Percentiles rank a stretch among this genome's conserved stretches.
Conservation (phyloP, 495 filamentous ascomycete species). For the Talaromyces stipitatus region DNA sequence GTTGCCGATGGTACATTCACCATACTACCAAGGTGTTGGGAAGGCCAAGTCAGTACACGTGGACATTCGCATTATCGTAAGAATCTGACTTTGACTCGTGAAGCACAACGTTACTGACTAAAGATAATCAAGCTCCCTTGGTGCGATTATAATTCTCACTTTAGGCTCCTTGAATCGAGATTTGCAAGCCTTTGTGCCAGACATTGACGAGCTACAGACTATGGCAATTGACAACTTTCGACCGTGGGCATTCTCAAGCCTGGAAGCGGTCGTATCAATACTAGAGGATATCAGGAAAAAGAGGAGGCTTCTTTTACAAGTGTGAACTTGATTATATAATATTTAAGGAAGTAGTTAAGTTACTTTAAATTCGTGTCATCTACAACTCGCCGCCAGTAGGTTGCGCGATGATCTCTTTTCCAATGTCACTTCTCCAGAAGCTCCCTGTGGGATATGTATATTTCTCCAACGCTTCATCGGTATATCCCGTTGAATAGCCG, state of each 20-base stretch:
- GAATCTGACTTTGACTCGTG: not conserved
- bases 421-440: conserved; percentile 9
- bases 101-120: not conserved
- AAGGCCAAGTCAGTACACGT: conserved; percentile 5
- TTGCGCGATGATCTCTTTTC: conserved; percentile 3
- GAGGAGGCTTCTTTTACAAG: conserved; percentile 5
- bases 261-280: conserved; percentile 3
- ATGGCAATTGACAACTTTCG: conserved; percentile 2
- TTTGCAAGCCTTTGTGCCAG: not conserved
- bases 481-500: conserved; percentile 41
- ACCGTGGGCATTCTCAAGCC: conserved; percentile 2
- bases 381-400: conserved; percentile 7
- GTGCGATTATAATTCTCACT: conserved; percentile 3
- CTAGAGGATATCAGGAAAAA: conserved; percentile 6
- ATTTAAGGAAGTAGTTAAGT: not conserved
- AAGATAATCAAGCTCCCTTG: not conserved
- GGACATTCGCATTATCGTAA: conserved; percentile 8
- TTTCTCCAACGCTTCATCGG: not conserved
- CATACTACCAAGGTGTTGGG: not conserved
- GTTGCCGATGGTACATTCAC: conserved; percentile 4
- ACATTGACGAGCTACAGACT: not conserved
- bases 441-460: conserved; percentile 8
- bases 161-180: not conserved
- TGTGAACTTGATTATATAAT: not conserved
- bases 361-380: not conserved